A percentile compares a stretch with the other conserved stretches of the same genome.
phyloP scores from a whole-genome alignment of 495 filamentous ascomycete genomes.

The Neurospora sp. region DNA sequence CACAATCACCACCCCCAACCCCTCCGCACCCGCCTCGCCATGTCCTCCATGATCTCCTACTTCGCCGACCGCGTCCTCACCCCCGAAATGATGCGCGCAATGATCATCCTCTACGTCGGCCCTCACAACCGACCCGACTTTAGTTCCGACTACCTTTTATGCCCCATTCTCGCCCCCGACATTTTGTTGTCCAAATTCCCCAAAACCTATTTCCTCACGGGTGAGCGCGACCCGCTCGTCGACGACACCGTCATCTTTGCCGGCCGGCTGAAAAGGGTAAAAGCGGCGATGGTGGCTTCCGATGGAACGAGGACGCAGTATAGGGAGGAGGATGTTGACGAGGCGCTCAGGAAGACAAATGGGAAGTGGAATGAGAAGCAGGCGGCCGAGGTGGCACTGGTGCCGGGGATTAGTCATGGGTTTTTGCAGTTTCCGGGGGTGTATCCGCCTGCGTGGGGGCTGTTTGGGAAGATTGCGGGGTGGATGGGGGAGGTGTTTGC shows the following conservation, averaged over 20 bases:
- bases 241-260: conserved; percentile 97
- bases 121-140: conserved; percentile 90
- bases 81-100: conserved; percentile 97
- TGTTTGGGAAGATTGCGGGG: conserved; percentile 58
- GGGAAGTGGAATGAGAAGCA: conserved; percentile 61
- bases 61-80: conserved; percentile 91
- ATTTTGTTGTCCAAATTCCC: conserved; percentile 71
- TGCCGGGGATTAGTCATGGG: conserved; percentile 84
- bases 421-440: conserved; percentile 83
- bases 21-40: conserved; percentile 79
- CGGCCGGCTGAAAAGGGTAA: conserved; percentile 72
- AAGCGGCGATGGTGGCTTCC: conserved; percentile 46
- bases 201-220: conserved; percentile 85
- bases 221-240: conserved; percentile 88
- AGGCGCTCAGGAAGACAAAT: not conserved
- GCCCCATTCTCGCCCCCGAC: conserved; percentile 82
- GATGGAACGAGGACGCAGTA: conserved; percentile 21
- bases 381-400: conserved; percentile 67
- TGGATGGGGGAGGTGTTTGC: conserved; percentile 72
- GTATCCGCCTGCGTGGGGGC: conserved; percentile 77
- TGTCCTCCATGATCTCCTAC: conserved; percentile 94
- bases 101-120: conserved; percentile 97
- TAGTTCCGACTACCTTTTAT: conserved; percentile 78
- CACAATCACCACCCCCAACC: conserved; percentile 43
- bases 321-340: conserved; percentile 12